Evolutionary conservation across 805 yeast species (phyloP).

Genomic region (Ogataea pini): DNA sequence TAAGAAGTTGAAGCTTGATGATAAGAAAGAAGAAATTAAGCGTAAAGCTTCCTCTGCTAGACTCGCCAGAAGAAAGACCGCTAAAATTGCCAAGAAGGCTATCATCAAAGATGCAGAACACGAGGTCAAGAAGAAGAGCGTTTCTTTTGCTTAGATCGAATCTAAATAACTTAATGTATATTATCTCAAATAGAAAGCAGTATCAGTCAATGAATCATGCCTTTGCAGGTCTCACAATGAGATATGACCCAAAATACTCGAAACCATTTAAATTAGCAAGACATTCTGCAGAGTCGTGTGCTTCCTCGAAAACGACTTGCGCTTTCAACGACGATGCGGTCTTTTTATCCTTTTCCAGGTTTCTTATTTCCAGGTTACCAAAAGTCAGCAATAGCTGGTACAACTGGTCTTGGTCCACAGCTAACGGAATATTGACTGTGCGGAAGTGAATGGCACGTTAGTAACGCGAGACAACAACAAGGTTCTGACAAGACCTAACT

Average conservation of each 20-base stretch:
- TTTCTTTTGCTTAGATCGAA: constrained; percentile 46
- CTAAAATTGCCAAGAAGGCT: constrained; percentile 34
- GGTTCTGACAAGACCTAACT: no score
- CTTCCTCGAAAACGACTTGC: constrained; percentile 15
- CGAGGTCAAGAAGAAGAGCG: constrained; percentile 40
- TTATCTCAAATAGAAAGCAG: background rate
- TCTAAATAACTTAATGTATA: constrained; percentile 8
- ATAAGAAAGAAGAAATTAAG: constrained; percentile 74
- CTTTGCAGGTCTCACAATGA: constrained; percentile 12
- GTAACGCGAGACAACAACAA: no score
- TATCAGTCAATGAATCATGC: background rate
- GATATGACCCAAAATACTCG: constrained; percentile 13
- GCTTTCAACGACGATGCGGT: constrained; percentile 11
- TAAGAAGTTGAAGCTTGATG: constrained; percentile 68
- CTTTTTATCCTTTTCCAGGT: constrained; percentile 9
- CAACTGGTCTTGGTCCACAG: constrained; percentile 14
- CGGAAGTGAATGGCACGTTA: background rate
- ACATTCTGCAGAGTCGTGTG: constrained; percentile 24
- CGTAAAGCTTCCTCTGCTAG: constrained; percentile 72
- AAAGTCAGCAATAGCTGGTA: constrained; percentile 21
- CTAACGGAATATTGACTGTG: constrained; percentile 19
- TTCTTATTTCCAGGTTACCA: constrained; percentile 17
- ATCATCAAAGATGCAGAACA: constrained; percentile 25
- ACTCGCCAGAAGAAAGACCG: constrained; percentile 61
- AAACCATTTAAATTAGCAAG: constrained; percentile 26